A percentile compares a stretch with the other conserved stretches of the same genome.
Evolutionary conservation across 257 asterid genomes (phyloP).

Genomic region (Craterostigma plantagineum): DNA sequence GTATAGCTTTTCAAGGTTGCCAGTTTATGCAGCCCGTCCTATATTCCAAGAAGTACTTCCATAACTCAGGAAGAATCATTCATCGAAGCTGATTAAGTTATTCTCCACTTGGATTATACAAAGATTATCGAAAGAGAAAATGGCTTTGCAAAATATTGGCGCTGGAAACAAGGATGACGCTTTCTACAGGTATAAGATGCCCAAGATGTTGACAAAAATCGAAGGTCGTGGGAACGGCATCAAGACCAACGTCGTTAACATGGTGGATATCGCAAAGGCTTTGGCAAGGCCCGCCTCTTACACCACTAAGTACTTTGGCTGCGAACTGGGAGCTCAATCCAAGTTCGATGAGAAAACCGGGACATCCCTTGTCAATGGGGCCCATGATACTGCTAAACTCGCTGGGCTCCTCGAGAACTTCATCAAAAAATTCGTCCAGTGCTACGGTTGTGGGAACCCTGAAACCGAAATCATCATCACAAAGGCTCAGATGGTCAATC

Average conservation of each 20-base stretch:
- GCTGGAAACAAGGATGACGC: slow-evolving; percentile 87
- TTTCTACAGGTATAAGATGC: slow-evolving; percentile 84
- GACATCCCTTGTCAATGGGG: slow-evolving; percentile 67
- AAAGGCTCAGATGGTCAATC: slow-evolving; percentile 50
- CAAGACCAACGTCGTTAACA: slow-evolving; percentile 68
- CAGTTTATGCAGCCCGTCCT: slow-evolving; percentile 20
- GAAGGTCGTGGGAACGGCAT: slow-evolving; percentile 90
- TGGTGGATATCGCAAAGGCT: slow-evolving; percentile 88
- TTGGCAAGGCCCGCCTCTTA: slow-evolving; percentile 62
- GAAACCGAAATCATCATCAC: slow-evolving; percentile 59
- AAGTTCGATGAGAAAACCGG: slow-evolving; percentile 78
- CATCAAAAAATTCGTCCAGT: slow-evolving; percentile 67
- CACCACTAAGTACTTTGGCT: slow-evolving; percentile 70
- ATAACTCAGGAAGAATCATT: slow-evolving; percentile 9
- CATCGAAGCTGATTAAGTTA: slow-evolving; percentile 4
- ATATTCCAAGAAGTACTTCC: slow-evolving; percentile 8
- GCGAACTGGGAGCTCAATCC: slow-evolving; percentile 77
- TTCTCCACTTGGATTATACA: slow-evolving; percentile 18
- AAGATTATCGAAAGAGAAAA: slow-evolving; percentile 10
- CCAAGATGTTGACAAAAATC: slow-evolving; percentile 58
- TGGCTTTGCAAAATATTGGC: slow-evolving; percentile 81
- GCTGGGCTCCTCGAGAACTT: slow-evolving; percentile 69
- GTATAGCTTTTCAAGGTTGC: slow-evolving; percentile 16
- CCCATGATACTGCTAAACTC: slow-evolving; percentile 65
- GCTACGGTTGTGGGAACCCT: slow-evolving; percentile 72